Base-by-base conservation (phyloP, 345 rosid species). In the Linum usitatissimum region DNA sequence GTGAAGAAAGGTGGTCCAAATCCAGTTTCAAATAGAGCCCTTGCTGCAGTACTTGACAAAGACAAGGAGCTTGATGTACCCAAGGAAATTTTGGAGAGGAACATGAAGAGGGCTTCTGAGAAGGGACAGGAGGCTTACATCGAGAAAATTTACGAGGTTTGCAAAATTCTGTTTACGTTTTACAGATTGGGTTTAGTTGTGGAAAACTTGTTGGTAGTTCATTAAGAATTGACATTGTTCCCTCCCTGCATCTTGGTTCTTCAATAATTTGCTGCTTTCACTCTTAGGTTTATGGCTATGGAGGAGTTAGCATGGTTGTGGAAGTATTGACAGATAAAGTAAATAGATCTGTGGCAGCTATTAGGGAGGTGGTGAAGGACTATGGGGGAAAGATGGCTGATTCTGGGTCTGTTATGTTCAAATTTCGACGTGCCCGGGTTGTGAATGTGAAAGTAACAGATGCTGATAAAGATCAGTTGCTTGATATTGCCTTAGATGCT, bases 351-450 rank as follows among this genome's bases (percentile, higher is more conserved):
- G 90, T 89, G 68, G 95, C 93, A 51, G 84, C 84, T 73, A 77
- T 92, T 58, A 79, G 98, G 67, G 83, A 83, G 72, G 88, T 84
- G 40, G 90, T 89, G 66, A 89, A 79, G 80, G 96, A 92, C 66
- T 80, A 70, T 70, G 98, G 98, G 28, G 96, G 85, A 18, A 92
- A 92, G 80, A 84, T 92, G 91, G 96, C 98, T 9, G 98, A 87
- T 65, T 81, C 98, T 53, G 93, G 96, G 73, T 92, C 95, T 66
- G 95, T 89, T 42, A 64, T 83, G 91, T 92, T 92, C 76, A 89
- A 87, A 81, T 92, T 92, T 77, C 84, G 81, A 70, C 86, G 87
- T 67, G 95, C 69, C 63, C 76, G 90, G 34, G 88, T 77, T 63
- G 95, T 79, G 65, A 89, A 87, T 75, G 73, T 92, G 64, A 87